Conservation (phyloP, 495 filamentous ascomycete species). For the Talaromyces nanjingensis region DNA sequence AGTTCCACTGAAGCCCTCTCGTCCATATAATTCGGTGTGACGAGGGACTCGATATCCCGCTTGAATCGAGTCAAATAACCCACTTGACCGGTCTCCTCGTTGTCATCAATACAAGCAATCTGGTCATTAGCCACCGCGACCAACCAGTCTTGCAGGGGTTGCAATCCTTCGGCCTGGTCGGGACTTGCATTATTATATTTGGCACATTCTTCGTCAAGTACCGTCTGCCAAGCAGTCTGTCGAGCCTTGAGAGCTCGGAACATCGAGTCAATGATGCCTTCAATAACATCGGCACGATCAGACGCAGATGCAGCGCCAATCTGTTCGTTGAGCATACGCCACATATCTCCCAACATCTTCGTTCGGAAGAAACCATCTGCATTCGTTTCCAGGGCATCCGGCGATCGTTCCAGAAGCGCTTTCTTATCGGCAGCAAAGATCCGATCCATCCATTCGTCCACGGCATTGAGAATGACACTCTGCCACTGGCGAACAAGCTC, state of each 20-base stretch:
- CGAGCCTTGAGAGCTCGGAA: conserved; percentile 74
- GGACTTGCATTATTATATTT: conserved; percentile 55
- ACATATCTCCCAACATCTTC: conserved; percentile 85
- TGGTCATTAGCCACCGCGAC: conserved; percentile 98
- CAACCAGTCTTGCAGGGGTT: conserved; percentile 83
- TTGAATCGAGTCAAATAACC: conserved; percentile 79
- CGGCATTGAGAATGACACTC: conserved; percentile 84
- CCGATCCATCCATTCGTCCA: conserved; percentile 95
- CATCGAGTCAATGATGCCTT: conserved; percentile 92
- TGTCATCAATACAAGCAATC: conserved; percentile 92
- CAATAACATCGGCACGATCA: conserved; percentile 75
- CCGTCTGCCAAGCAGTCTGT: conserved; percentile 75
- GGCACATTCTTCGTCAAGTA: conserved; percentile 78
- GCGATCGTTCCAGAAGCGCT: conserved; percentile 68
- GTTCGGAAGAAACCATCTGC: conserved; percentile 84
- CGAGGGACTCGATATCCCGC: conserved; percentile 66
- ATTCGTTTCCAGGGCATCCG: conserved; percentile 76
- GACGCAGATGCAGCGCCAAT: conserved; percentile 72
- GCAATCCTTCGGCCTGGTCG: conserved; percentile 68
- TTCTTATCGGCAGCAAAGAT: conserved; percentile 74
- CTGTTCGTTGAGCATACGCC: conserved; percentile 95
- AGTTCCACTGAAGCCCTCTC: conserved; percentile 63
- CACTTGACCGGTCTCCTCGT: conserved; percentile 55
- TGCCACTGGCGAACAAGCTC: conserved; percentile 92
- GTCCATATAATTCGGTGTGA: conserved; percentile 73